Evolutionary conservation across 108 stramenopile species (phyloP), one percentile per base, ranked within the genome.

Genomic region (Skeletonema costatum): DNA sequence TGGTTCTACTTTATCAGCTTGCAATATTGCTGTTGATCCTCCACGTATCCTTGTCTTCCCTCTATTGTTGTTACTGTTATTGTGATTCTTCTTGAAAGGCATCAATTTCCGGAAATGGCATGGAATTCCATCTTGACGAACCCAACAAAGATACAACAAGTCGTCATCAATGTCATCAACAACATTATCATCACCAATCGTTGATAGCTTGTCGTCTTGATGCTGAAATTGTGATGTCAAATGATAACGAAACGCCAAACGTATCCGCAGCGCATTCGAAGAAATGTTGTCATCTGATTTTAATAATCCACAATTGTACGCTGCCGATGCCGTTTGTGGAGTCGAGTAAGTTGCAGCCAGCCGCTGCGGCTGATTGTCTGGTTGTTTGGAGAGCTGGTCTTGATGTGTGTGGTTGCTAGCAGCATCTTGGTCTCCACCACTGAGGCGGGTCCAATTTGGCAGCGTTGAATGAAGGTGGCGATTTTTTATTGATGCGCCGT

Each of bases 241-340:
- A 29, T 59, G 10, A 63, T 82, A 82, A 4, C 81, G 81, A 72
- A 82, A 71, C 30, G 81, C 81, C 72, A 82, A 64, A 38, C 81
- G 68, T 38, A 82, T 70, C 25, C 30, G 32, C 19, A 38, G 8
- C 46, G 63, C 62, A 39, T 58, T 58, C 21, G 69, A 64, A 44
- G 69, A 29, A 5, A 70, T 66, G 12, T 31, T 36, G 12, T 42
- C 25, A 39, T 62, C 58, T 2, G 76, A 76, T 69, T 69, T 68
- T 10, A 76, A 36, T n/a, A 69, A 63, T 48, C 75, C 75, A 25
- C 29, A 41, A 13, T 38, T 46, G 30, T 75, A 75, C 13, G 75
- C 75, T 11, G 32, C 35, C 32, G 75, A 75, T 68, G 75, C 58
- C 14, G 36, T 42, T 17, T 32, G 66, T 25, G 75, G 75, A 32